phyloP scores from a whole-genome alignment of 441 rosid genomes.

The Gossypium gossypioides region DNA sequence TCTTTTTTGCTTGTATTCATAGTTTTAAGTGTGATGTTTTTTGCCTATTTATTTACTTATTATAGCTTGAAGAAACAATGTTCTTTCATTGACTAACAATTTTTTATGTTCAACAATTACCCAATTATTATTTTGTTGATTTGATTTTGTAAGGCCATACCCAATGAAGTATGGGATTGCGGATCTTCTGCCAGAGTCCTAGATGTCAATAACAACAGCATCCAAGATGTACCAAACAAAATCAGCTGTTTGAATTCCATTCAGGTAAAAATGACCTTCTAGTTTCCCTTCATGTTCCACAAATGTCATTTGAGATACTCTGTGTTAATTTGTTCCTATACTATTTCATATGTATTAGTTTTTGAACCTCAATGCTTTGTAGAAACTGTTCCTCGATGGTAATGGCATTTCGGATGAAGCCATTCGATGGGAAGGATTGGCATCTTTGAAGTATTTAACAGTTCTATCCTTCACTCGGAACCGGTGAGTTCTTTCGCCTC shows the following conservation, averaged over 20 bases:
- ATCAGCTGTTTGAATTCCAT: constrained; percentile 43
- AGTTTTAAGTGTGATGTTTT: not conserved
- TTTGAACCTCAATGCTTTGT: constrained; percentile 17
- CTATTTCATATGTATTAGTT: not conserved
- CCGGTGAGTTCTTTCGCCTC: constrained; percentile 33
- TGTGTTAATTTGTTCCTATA: not conserved
- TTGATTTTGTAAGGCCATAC: constrained; percentile 48
- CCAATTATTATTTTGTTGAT: constrained; percentile 13
- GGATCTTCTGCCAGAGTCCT: constrained; percentile 54
- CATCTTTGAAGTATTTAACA: constrained; percentile 31
- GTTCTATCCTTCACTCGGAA: constrained; percentile 28
- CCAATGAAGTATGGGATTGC: constrained; percentile 63
- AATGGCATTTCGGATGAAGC: constrained; percentile 57
- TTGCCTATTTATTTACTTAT: not conserved
- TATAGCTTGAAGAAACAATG: not conserved
- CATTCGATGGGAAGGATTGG: constrained; percentile 58
- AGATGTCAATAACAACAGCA: constrained; percentile 50
- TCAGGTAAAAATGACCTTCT: constrained; percentile 31
- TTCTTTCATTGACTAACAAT: not conserved
- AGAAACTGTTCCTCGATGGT: constrained; percentile 60
- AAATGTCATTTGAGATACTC: constrained; percentile 8
- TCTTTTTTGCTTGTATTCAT: not conserved
- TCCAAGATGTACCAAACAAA: constrained; percentile 41
- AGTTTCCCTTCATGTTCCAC: not conserved
- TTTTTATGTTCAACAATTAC: not conserved